Percentiles rank a stretch among this genome's conserved stretches.
Conservation (phyloP, 2,329 filamentous ascomycete species). For the Botrytis fragariae region DNA sequence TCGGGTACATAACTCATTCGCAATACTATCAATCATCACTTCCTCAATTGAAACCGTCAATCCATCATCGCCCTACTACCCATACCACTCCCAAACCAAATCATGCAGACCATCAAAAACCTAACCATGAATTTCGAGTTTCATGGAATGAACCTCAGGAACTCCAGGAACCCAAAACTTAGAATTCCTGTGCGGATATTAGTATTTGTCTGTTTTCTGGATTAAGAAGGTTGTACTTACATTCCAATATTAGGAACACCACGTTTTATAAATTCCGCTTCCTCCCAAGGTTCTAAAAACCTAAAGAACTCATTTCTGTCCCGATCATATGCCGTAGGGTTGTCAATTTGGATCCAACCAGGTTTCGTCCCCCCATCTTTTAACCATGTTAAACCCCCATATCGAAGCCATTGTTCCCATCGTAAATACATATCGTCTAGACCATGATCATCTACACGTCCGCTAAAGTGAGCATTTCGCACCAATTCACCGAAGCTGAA, state of each 20-base stretch:
- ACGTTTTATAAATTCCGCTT: background rate
- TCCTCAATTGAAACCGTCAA: background rate
- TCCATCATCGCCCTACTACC: background rate
- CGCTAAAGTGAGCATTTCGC: accelerated
- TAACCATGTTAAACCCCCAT: background rate
- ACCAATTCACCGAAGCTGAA: background rate
- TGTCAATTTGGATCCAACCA: background rate
- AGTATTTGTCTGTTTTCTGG: background rate
- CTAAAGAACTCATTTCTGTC: background rate
- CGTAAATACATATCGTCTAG: background rate
- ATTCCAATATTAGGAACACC: background rate
- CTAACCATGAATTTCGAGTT: background rate
- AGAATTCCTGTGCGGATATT: background rate
- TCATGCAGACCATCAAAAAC: background rate
- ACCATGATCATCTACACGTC: too few species aligned
- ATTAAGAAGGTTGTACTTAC: background rate
- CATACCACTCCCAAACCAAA: background rate
- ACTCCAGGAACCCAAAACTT: background rate
- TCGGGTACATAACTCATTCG: background rate
- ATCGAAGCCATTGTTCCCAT: background rate
- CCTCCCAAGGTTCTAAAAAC: background rate
- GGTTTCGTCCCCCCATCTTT: background rate
- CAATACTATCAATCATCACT: background rate
- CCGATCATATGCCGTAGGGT: background rate
- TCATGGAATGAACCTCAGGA: background rate